Conservation (phyloP, 192 early-diverging fungal genomes). For the Coemansia reversa region DNA sequence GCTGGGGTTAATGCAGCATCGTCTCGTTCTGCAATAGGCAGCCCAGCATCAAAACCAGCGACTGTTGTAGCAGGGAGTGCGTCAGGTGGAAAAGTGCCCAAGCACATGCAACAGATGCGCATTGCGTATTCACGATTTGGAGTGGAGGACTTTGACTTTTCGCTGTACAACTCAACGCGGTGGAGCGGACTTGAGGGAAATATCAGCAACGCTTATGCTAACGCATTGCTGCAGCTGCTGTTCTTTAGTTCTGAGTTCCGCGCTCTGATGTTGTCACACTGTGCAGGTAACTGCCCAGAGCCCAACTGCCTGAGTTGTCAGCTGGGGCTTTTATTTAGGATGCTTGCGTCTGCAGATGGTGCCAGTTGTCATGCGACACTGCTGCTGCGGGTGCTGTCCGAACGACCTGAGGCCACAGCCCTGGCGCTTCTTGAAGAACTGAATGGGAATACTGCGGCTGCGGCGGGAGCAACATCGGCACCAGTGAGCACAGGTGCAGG, state of each 20-base stretch:
- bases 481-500: not conserved
- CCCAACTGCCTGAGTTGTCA: conserved; percentile 89
- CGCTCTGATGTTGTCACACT: conserved; percentile 71
- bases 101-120: conserved; percentile 44
- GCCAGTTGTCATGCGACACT: conserved; percentile 94
- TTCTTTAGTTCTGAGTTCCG: conserved; percentile 70
- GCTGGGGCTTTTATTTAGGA: conserved; percentile 87
- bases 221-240: conserved; percentile 84
- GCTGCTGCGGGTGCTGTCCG: conserved; percentile 81
- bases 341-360: conserved; percentile 87
- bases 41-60: conserved; percentile 9
- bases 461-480: conserved; percentile 27
- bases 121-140: conserved; percentile 79
- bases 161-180: conserved; percentile 87
- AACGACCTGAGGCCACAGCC: conserved; percentile 80
- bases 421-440: conserved; percentile 81
- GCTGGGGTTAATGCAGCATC: not conserved
- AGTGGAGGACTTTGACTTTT: conserved; percentile 99
- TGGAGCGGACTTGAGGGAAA: conserved; percentile 91
- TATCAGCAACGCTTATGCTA: conserved; percentile 86
- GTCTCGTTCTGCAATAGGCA: conserved; percentile 23
- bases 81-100: conserved; percentile 29
- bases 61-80: conserved; percentile 1
- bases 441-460: conserved; percentile 62
- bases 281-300: conserved; percentile 62